These are phyloP conservation scores for Hymenoscyphus infarciens DNA, from an alignment of 2,329 filamentous ascomycete species.

Conservation along the genomic window DNA sequence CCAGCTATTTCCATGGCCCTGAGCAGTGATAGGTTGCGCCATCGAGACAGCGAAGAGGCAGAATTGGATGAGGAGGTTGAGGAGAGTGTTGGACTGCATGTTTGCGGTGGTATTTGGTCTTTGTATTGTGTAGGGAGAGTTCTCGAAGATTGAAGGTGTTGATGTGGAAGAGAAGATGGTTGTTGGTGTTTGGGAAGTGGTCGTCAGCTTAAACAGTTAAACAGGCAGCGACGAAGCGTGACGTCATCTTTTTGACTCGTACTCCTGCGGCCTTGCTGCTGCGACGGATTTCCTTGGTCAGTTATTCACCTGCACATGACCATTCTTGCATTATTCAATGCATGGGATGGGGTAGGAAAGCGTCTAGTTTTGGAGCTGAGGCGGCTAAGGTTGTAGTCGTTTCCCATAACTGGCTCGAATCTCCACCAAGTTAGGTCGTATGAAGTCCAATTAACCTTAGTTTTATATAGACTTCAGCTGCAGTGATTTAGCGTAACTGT, in stretches of 20 bases:
- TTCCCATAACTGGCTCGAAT: too few relatives aligned
- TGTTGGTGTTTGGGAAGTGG: background rate
- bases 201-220: background rate
- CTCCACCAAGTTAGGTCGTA: too few relatives aligned
- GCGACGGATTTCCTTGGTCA: background rate
- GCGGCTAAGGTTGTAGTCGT: too few relatives aligned
- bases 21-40: conserved; percentile 40
- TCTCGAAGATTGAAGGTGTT: conserved; percentile 2
- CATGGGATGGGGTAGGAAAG: background rate
- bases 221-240: background rate
- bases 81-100: conserved; percentile 15
- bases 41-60: conserved; percentile 47
- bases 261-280: background rate
- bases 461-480: too few relatives aligned
- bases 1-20: conserved; percentile 44
- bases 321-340: background rate
- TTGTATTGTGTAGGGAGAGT: background rate
- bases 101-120: background rate
- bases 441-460: too few relatives aligned
- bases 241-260: background rate
- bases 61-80: conserved; percentile 50
- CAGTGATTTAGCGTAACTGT: too few relatives aligned
- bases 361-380: background rate
- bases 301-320: background rate
- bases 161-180: background rate